Percentiles rank a stretch among this genome's conserved stretches.
phyloP scores from a whole-genome alignment of 257 asterid genomes.

The Solanum bulbocastanum region DNA sequence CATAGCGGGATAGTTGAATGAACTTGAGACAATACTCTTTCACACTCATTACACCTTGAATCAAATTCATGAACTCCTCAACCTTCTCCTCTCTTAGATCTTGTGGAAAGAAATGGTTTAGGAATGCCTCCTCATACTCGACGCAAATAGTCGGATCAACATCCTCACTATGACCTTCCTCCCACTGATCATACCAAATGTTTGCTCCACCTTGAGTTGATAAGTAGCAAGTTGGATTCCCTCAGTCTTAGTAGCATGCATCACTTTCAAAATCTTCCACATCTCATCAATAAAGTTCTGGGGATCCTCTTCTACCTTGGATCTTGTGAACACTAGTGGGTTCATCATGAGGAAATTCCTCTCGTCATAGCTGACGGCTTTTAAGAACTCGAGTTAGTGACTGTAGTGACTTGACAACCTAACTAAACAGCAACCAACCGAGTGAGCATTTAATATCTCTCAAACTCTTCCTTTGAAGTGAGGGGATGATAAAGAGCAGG shows the following conservation, averaged over 20 bases:
- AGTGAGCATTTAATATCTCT: neutral
- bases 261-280: neutral
- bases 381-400: neutral
- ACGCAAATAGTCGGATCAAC: neutral
- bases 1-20: neutral
- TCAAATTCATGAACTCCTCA: neutral
- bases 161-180: neutral
- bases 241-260: neutral
- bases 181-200: neutral
- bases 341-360: too few species aligned
- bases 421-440: neutral
- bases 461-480: neutral
- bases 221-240: neutral
- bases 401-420: neutral
- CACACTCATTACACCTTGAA: neutral
- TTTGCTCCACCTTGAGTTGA: neutral
- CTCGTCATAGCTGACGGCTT: neutral
- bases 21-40: neutral
- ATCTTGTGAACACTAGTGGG: neutral
- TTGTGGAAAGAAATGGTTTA: neutral
- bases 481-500: too few species aligned
- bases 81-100: neutral
- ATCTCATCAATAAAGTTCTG: neutral
- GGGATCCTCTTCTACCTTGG: neutral
- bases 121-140: too few species aligned